Evolutionary conservation across 176 grass and related monocot genomes (phyloP), one percentile per base, ranked within the genome.

Genomic region (Phoenix roebelenii): DNA sequence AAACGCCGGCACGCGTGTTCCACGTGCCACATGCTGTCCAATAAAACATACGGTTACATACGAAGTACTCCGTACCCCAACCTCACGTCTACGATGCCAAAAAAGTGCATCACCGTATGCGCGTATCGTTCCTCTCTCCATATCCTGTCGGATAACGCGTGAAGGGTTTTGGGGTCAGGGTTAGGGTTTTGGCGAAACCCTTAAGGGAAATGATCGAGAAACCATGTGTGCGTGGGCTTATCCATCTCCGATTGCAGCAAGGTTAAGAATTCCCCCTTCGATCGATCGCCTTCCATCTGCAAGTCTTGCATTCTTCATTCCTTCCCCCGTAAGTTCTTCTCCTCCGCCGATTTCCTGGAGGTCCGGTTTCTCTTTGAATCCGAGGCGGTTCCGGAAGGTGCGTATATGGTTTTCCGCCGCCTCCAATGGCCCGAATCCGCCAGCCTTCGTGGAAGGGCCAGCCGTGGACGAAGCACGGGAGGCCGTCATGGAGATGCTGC

Each of bases 401-500:
- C 61, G 44, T 1, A 22, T 25, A 9, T 53, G 52, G 28, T 55
- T 63, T 50, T 54, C 70, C 16, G 51, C 61, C 17, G 18, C 53
- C 3, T 35, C 58, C 22, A 14, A 25, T 10, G 50, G 19, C 24
- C 5, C 50, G 26, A 18, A 12, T 17, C 18, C 59, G 5, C 4
- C 50, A 4, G 32, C 70, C 26, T 12, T 16, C 12, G 29, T 66
- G 0, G 29, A 72, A 3, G 5, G 51, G 18, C 14, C 26, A 1
- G 66, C 54, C 5, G 23, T 16, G 18, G 50, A 22, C 1, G 75
- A 86, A 60, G 77, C 92, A 0, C 74, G 68, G 57, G 50, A 69
- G 5, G 92, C 78, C 16, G 64, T 90, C 1, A 66, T 28, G 7
- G 84, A 80, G 44, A 59, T 96, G 17, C 78, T 90, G 5, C 72